Conservation (phyloP, 495 filamentous ascomycete species). For the Jackrogersella minutella region DNA sequence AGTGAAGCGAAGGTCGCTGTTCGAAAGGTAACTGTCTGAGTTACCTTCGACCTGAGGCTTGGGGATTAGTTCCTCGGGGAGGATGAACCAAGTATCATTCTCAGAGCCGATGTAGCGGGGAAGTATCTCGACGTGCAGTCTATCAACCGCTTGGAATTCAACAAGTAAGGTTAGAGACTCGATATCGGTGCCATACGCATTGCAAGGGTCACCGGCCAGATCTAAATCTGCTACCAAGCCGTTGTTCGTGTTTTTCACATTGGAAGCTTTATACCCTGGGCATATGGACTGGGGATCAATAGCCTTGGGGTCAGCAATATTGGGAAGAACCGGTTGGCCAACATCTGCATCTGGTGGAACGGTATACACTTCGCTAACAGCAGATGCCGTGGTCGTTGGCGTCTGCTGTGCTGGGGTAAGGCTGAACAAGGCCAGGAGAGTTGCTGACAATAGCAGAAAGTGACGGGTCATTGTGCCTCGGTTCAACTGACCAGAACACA, state of each 20-base stretch:
- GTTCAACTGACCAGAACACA: constrained; percentile 11
- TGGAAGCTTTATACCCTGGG: constrained; percentile 75
- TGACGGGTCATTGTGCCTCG: constrained; percentile 21
- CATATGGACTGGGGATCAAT: constrained; percentile 76
- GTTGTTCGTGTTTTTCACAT: constrained; percentile 58
- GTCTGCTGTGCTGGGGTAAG: constrained; percentile 11
- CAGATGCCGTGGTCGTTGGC: background rate
- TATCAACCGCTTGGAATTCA: constrained; percentile 73
- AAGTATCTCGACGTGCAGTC: constrained; percentile 80
- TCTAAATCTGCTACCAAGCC: constrained; percentile 69
- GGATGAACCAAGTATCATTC: constrained; percentile 72
- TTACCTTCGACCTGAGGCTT: constrained; percentile 59
- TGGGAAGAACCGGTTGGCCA: constrained; percentile 70
- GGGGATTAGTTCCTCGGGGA: constrained; percentile 70
- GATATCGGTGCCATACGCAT: constrained; percentile 77
- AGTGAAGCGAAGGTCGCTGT: constrained; percentile 64
- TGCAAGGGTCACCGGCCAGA: constrained; percentile 73
- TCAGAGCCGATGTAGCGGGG: constrained; percentile 69
- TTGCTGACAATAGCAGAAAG: constrained; percentile 12
- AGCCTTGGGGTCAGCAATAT: constrained; percentile 76
- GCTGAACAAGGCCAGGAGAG: background rate
- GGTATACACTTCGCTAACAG: background rate
- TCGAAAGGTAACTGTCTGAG: constrained; percentile 36
- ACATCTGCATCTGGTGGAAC: constrained; percentile 20
- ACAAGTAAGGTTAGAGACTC: constrained; percentile 69